These are phyloP conservation scores for Gnaphalium uliginosum DNA, from an alignment of 129 eudicot genomes.

Conservation along the genomic window DNA sequence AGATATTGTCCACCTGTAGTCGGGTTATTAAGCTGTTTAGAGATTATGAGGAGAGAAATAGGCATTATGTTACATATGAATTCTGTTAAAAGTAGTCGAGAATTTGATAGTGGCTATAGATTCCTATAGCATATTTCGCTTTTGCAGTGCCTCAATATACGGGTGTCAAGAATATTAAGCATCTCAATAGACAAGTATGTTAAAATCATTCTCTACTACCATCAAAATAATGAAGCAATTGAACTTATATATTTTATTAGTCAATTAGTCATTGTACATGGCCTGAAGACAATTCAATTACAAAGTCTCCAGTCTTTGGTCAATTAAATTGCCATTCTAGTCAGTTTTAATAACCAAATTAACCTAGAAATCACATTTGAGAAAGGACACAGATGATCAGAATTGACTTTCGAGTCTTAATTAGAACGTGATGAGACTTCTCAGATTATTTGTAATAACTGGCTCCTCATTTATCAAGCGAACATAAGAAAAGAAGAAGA, in stretches of 20 bases:
- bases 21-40: slow-evolving; percentile 21
- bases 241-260: background rate
- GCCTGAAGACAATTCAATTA: slow-evolving; percentile 8
- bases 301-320: background rate
- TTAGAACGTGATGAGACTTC: background rate
- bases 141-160: background rate
- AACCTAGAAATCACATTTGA: slow-evolving; percentile 7
- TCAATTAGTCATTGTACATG: background rate
- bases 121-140: background rate
- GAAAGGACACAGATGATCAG: background rate
- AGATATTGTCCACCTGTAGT: slow-evolving; percentile 59
- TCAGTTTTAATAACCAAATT: background rate
- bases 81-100: background rate
- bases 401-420: background rate
- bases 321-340: slow-evolving; percentile 11
- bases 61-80: background rate
- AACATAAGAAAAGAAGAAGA: background rate
- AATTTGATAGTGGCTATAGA: background rate
- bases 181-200: background rate
- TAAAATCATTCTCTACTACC: background rate
- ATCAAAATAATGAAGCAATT: slow-evolving; percentile 13
- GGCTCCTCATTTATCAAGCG: background rate
- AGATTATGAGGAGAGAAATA: background rate
- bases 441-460: slow-evolving; percentile 4
- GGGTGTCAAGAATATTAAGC: background rate